A percentile compares a stretch with the other conserved stretches of the same genome.
phyloP scores from a whole-genome alignment of 345 rosid genomes.

The Eucalyptus brandiana region DNA sequence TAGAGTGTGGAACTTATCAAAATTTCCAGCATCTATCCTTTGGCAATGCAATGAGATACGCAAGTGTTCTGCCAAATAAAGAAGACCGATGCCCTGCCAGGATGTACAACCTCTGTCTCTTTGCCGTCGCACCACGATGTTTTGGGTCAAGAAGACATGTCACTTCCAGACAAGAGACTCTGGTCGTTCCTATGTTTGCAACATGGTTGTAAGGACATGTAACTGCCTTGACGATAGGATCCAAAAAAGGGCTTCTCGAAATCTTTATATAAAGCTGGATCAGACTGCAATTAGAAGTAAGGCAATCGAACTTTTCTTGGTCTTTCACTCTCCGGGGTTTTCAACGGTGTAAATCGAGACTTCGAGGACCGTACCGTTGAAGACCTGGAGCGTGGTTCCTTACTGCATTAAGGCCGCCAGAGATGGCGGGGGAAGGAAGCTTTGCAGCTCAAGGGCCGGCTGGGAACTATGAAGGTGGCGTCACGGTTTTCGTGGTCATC shows the following conservation, averaged over 20 bases:
- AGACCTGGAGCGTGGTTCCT: not conserved
- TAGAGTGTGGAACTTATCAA: not conserved
- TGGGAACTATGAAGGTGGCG: conserved; percentile 29
- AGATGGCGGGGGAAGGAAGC: conserved; percentile 27
- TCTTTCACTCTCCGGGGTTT: not conserved
- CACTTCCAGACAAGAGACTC: not conserved
- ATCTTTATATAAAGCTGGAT: not conserved
- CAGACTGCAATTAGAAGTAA: not conserved
- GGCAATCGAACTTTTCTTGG: not conserved
- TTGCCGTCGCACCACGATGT: not conserved
- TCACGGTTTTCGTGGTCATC: conserved; percentile 44
- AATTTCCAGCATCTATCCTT: not conserved
- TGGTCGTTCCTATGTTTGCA: not conserved
- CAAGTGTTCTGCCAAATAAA: not conserved
- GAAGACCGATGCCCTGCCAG: not conserved
- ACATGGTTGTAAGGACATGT: not conserved
- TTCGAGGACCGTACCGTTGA: not conserved
- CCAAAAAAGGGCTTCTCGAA: not conserved
- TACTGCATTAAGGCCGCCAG: not conserved
- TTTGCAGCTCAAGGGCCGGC: conserved; percentile 9
- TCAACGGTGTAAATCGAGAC: not conserved
- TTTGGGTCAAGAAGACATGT: not conserved
- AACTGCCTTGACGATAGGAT: not conserved
- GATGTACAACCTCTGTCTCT: not conserved
- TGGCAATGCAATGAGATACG: not conserved